A percentile compares a stretch with the other conserved stretches of the same genome.
phyloP scores from a whole-genome alignment of 2,329 filamentous ascomycete species.

The Cladosporium sp. region DNA sequence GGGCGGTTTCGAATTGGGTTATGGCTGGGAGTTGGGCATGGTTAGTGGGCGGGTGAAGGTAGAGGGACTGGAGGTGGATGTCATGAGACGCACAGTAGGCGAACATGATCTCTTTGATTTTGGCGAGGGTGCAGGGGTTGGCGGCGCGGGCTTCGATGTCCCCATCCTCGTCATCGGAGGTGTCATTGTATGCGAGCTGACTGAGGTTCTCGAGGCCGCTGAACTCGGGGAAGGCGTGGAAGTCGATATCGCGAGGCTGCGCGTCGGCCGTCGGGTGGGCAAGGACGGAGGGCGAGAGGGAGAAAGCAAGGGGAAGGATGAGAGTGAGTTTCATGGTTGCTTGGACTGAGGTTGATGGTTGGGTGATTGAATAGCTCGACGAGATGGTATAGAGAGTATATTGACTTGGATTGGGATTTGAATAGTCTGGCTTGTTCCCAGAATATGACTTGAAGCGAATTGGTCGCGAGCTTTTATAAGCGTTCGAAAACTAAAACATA shows the following conservation, averaged over 20 bases:
- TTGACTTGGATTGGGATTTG: neutral
- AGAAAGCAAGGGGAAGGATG: neutral
- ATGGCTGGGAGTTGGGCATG: neutral
- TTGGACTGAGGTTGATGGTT: neutral
- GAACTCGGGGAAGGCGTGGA: neutral
- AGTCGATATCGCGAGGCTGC: neutral
- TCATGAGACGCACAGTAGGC: neutral
- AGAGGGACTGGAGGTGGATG: neutral
- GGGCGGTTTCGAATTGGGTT: neutral
- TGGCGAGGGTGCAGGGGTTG: neutral
- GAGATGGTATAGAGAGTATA: too few relatives aligned
- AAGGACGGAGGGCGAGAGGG: neutral
- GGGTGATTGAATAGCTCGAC: neutral
- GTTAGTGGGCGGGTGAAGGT: neutral
- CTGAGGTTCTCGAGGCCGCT: neutral
- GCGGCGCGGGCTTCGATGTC: neutral
- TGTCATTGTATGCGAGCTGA: neutral
- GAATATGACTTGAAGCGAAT: neutral
- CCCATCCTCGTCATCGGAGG: neutral
- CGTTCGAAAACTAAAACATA: too few relatives aligned
- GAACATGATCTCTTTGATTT: neutral
- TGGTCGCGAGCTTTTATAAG: neutral
- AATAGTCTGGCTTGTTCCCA: neutral
- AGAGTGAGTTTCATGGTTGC: neutral
- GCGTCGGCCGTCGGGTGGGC: neutral